Percentiles rank a stretch among this genome's conserved stretches.
Conservation (phyloP, 495 filamentous ascomycete species). For the Penicillium ochrochloron region DNA sequence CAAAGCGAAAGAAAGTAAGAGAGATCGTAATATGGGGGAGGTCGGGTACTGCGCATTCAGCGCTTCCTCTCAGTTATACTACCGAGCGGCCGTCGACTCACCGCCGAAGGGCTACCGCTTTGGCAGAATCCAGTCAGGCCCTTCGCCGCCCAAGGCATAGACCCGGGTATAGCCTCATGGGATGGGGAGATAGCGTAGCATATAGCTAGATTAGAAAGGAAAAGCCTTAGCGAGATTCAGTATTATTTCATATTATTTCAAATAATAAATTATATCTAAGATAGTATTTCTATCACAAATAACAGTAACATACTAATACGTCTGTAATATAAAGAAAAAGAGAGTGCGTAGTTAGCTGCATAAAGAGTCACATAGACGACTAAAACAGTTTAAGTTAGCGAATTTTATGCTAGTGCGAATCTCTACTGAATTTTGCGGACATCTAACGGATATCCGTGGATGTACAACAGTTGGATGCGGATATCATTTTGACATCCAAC, state of each 20-base stretch:
- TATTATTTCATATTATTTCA: constrained; percentile 1
- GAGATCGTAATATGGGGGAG: too few relatives aligned
- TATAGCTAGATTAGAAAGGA: too few relatives aligned
- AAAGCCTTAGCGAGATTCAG: too few relatives aligned
- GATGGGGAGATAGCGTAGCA: too few relatives aligned
- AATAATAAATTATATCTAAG: neutral
- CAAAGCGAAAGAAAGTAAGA: too few relatives aligned
- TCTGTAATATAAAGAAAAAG: neutral
- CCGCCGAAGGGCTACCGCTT: too few relatives aligned
- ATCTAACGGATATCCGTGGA: neutral
- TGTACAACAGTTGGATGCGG: neutral
- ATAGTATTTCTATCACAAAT: neutral
- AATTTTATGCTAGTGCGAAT: constrained; percentile 1
- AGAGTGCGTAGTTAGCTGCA: neutral
- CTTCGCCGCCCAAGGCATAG: too few relatives aligned
- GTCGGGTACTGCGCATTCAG: too few relatives aligned
- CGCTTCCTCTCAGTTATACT: too few relatives aligned
- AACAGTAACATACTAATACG: neutral
- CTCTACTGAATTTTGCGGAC: neutral
- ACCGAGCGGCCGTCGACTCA: too few relatives aligned
- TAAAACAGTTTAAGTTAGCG: neutral
- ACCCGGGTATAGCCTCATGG: too few relatives aligned
- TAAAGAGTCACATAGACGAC: neutral
- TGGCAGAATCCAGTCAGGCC: too few relatives aligned
- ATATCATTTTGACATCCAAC: neutral